phyloP scores from a whole-genome alignment of 2,329 filamentous ascomycete genomes.

The Cladosporium phlei region DNA sequence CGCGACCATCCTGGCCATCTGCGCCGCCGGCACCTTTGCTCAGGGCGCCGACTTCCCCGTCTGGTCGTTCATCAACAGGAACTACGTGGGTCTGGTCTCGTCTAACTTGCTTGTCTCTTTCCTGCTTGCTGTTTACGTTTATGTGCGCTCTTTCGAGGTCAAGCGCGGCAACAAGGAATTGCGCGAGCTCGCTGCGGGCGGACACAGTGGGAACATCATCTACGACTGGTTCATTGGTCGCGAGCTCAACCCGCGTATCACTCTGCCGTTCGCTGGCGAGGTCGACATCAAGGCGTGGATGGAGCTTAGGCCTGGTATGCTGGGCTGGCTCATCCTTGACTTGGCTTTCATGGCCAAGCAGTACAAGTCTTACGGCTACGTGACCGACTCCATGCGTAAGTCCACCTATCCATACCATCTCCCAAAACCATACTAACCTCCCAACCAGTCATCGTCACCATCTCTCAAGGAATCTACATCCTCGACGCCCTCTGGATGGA shows the following conservation, averaged over 20 bases:
- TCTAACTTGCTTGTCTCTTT: conserved; percentile 75
- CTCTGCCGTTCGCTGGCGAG: conserved; percentile 72
- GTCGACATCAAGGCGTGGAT: conserved; percentile 87
- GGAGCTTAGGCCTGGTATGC: conserved; percentile 85
- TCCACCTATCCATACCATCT: background rate
- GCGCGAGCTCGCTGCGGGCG: conserved; percentile 77
- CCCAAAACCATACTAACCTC: conserved; percentile 12
- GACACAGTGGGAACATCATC: conserved; percentile 74
- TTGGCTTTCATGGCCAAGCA: conserved; percentile 81
- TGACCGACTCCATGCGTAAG: conserved; percentile 72
- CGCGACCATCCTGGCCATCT: conserved; percentile 64
- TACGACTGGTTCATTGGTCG: conserved; percentile 98
- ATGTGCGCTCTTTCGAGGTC: conserved; percentile 75
- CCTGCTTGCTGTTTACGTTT: conserved; percentile 69
- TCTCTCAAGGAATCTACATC: conserved; percentile 76
- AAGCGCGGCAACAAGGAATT: conserved; percentile 66
- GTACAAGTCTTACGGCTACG: conserved; percentile 74
- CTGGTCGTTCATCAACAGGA: conserved; percentile 90
- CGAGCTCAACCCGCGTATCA: conserved; percentile 84
- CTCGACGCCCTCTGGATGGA: conserved; percentile 86
- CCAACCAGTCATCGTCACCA: conserved; percentile 59
- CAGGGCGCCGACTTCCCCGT: conserved; percentile 78
- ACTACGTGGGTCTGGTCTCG: conserved; percentile 81
- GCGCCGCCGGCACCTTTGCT: conserved; percentile 67
- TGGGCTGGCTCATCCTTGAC: conserved; percentile 84